Base-by-base conservation (phyloP, 352 stramenopile species). In the Pythium diclinum region DNA sequence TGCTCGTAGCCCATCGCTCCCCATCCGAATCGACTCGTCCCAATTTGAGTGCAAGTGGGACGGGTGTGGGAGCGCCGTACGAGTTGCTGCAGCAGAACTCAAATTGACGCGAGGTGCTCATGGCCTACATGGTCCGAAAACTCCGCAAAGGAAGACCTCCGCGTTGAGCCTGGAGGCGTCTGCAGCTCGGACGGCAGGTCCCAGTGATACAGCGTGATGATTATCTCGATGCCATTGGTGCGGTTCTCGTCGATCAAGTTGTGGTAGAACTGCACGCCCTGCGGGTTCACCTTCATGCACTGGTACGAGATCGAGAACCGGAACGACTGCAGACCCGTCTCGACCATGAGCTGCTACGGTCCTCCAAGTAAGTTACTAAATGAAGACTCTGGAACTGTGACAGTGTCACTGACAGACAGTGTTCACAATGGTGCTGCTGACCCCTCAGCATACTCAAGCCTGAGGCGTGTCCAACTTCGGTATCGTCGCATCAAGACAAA, bases 161-260 rank as follows among this genome's bases (percentile, higher is more conserved):
- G 34, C 16, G 56, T 85, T 85, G 33, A 91, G 56, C 93, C 93
- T 40, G 80, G 78, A 14, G 77, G 77, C 11, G 88, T 79, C 64
- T 98, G 75, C 9, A 98, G 68, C 42, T 74, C 69, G 30, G 94
- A 76, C 9, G 96, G 96, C 13, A 98, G 64, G 75, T 99, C 96
- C 95, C 94, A 99, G 76, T 99, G 96, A 68, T 97, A 98, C 16
- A 99, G 67, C 10, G 94, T 98, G 19, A 98, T 67, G 38, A 95
- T 83, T 21, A 94, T 92, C 56, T 83, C 76, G 58, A 99, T 95
- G 59, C 81, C 77, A 49, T 79, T 73, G 3, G 56, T 67, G 7
- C 84, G 42, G 6, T 98, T 71, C 28, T 80, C 74, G 71, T 98
- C 84, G 59, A 98, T 89, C 0, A 99, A 46, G 8, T 76, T 64